Evolutionary conservation across 2,329 filamentous ascomycete genomes (phyloP).

Genomic region (Pseudocercospora fuligena): DNA sequence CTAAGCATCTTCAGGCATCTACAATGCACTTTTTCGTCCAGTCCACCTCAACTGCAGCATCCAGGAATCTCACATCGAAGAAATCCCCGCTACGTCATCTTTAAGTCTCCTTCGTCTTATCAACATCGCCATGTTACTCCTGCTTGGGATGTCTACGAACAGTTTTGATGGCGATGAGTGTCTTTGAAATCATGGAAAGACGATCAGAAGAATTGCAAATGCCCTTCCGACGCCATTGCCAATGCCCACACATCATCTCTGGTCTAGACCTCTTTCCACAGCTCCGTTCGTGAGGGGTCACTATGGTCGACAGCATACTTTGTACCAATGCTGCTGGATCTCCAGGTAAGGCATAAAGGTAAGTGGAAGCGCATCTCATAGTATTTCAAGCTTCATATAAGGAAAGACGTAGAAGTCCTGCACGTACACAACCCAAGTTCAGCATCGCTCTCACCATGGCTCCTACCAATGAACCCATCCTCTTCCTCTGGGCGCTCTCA

Average conservation of each 20-base stretch:
- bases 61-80: not conserved
- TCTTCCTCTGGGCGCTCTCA: conserved; percentile 70
- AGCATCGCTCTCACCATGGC: not conserved
- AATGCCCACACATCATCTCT: not conserved
- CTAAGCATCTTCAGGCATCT: not conserved
- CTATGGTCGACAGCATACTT: not conserved
- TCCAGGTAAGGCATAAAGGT: not conserved
- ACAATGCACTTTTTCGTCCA: not conserved
- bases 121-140: not conserved
- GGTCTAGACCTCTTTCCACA: conserved; percentile 12
- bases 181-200: not conserved
- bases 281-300: conserved; percentile 13
- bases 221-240: not conserved
- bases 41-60: not conserved
- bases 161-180: not conserved
- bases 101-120: not conserved
- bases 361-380: not conserved
- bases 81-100: not conserved
- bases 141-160: not conserved
- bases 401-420: not conserved
- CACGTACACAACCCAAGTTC: not conserved
- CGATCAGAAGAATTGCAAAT: not conserved
- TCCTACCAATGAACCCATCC: conserved; percentile 42
- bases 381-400: not conserved
- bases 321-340: not conserved